Evolutionary conservation across 495 filamentous ascomycete genomes (phyloP).

Genomic region (Hypoxylon lenormandii): DNA sequence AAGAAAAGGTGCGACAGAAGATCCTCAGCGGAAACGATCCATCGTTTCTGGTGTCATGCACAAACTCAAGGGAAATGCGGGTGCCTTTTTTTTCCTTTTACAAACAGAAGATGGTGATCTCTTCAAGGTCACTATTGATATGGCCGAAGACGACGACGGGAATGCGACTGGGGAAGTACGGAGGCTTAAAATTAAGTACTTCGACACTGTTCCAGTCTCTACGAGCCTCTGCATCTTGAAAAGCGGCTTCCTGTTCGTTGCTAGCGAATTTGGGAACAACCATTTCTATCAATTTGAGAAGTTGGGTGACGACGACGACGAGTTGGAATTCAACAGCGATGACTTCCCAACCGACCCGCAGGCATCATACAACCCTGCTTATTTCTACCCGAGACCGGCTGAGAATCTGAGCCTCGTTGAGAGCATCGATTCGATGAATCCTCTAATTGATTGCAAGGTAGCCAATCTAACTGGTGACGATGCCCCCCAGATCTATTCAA

Average conservation of each 20-base stretch:
- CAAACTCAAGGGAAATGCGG: conserved; percentile 82
- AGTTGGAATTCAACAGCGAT: conserved; percentile 85
- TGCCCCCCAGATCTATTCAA: conserved; percentile 93
- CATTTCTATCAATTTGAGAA: conserved; percentile 98
- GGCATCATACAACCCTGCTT: conserved; percentile 76
- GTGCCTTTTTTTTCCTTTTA: conserved; percentile 94
- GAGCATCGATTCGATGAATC: conserved; percentile 88
- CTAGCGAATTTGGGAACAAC: conserved; percentile 90
- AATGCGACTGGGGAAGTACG: conserved; percentile 82
- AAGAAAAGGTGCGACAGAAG: conserved; percentile 84
- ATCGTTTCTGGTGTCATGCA: conserved; percentile 95
- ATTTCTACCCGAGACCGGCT: conserved; percentile 81
- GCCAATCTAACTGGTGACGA: conserved; percentile 90
- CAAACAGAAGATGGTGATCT: conserved; percentile 97
- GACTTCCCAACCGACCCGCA: conserved; percentile 78
- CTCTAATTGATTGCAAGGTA: conserved; percentile 88
- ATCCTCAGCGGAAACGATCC: conserved; percentile 86
- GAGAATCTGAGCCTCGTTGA: conserved; percentile 88
- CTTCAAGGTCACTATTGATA: conserved; percentile 94
- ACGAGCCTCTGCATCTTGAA: conserved; percentile 89
- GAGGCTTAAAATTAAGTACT: conserved; percentile 93
- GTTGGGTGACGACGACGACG: conserved; percentile 94
- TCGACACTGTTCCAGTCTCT: conserved; percentile 92
- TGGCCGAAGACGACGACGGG: conserved; percentile 82
- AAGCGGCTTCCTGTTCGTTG: conserved; percentile 94